phyloP scores from a whole-genome alignment of 768 basidiomycete species.

The Dacryopinax primogenitus region DNA sequence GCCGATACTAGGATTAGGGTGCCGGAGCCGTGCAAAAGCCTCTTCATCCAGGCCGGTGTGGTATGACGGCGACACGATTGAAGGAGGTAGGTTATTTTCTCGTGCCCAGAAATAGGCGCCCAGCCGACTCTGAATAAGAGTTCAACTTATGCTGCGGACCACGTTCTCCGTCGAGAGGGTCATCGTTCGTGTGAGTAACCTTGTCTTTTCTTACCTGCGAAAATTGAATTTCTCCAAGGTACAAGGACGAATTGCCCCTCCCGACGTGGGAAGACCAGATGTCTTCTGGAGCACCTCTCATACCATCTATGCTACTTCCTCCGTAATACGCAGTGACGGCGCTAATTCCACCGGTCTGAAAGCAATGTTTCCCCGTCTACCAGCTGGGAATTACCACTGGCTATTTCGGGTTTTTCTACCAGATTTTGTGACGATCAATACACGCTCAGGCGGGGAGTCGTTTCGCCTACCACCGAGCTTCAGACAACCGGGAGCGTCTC shows the following conservation, averaged over 20 bases:
- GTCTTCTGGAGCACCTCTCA: not conserved
- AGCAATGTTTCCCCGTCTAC: not conserved
- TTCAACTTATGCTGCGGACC: not conserved
- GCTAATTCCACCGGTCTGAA: no score
- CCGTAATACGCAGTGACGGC: no score
- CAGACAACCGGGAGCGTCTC: not conserved
- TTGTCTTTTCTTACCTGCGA: no score
- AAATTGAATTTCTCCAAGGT: no score
- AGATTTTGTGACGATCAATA: not conserved
- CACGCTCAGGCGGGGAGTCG: not conserved
- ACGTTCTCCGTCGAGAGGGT: not conserved
- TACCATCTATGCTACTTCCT: no score
- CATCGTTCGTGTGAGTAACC: not conserved
- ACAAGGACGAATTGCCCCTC: not conserved
- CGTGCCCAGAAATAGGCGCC: no score
- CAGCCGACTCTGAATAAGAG: not conserved
- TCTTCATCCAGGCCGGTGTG: not conserved
- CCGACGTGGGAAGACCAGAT: not conserved
- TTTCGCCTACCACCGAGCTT: not conserved
- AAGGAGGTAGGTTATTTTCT: not conserved
- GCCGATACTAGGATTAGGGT: not conserved
- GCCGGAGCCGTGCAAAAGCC: not conserved
- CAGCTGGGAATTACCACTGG: not conserved
- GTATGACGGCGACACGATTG: not conserved
- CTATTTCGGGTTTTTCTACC: not conserved